These are phyloP conservation scores for Rhododendron henanense DNA, from an alignment of 148 eudicot genomes.

Conservation along the genomic window DNA sequence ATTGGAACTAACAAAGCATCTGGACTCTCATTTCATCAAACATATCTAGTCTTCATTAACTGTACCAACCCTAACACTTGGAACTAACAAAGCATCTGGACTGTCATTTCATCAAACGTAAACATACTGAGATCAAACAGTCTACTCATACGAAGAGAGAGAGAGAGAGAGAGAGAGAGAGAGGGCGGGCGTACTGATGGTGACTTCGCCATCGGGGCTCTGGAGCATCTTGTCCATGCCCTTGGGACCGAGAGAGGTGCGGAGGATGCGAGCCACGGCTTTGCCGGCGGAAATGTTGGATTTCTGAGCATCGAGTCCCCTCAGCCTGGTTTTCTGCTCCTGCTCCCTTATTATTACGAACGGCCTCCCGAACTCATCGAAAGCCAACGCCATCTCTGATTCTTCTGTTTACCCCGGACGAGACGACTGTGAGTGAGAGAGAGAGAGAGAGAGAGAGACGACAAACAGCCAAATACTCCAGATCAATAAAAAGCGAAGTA, in stretches of 20 bases:
- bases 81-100: background rate
- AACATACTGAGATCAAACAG: background rate
- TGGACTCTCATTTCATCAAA: no score
- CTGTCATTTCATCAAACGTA: background rate
- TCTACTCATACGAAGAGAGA: background rate
- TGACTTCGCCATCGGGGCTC: constrained; percentile 93
- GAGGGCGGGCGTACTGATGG: constrained; percentile 49
- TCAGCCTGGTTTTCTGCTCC: constrained; percentile 24
- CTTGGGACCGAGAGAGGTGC: constrained; percentile 89
- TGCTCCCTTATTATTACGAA: no score
- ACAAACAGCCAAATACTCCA: no score
- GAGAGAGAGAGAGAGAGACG: no score
- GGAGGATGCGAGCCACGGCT: constrained; percentile 84
- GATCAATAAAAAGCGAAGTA: no score
- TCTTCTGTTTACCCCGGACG: no score
- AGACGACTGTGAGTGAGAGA: no score
- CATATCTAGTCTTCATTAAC: background rate
- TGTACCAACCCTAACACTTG: background rate
- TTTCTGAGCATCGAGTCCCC: constrained; percentile 93
- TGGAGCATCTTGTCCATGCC: constrained; percentile 99
- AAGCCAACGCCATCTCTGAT: no score
- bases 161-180: background rate
- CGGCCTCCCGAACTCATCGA: no score
- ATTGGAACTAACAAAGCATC: no score
- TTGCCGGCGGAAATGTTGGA: constrained; percentile 84